A percentile compares a stretch with the other conserved stretches of the same genome.
phyloP scores from a whole-genome alignment of 2,329 filamentous ascomycete genomes.

The Aspergillus sergii region DNA sequence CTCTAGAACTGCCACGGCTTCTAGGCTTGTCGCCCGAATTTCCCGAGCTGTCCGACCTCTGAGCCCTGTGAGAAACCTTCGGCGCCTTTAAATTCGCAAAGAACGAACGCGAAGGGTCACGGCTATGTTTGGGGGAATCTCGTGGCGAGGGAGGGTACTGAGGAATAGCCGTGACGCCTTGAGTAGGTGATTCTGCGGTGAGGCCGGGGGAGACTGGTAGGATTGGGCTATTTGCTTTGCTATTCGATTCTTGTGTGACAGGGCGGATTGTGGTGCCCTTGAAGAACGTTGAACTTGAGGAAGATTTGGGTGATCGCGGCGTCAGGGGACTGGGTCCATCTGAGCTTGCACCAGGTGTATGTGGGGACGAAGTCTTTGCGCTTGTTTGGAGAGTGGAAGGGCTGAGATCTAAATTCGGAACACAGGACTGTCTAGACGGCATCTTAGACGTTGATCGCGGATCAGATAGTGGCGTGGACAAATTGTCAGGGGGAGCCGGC shows the following conservation, averaged over 20 bases:
- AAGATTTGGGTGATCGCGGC: slow-evolving; percentile 41
- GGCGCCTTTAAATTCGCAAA: slow-evolving; percentile 52
- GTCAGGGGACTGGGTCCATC: slow-evolving; percentile 39
- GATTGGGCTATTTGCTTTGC: slow-evolving; percentile 31
- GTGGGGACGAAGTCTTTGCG: slow-evolving; percentile 34
- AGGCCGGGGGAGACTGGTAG: slow-evolving; percentile 32
- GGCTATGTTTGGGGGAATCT: slow-evolving; percentile 43
- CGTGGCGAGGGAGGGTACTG: slow-evolving; percentile 48
- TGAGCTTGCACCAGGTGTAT: slow-evolving; percentile 39
- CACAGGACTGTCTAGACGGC: slow-evolving; percentile 39
- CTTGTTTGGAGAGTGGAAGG: slow-evolving; percentile 33
- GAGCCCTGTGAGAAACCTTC: slow-evolving; percentile 46
- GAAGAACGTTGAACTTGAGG: slow-evolving; percentile 39
- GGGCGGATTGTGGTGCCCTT: slow-evolving; percentile 45
- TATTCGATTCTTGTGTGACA: slow-evolving; percentile 40
- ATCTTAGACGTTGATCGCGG: slow-evolving; percentile 31
- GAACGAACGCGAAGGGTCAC: slow-evolving; percentile 50
- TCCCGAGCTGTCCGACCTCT: slow-evolving; percentile 43
- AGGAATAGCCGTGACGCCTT: slow-evolving; percentile 49
- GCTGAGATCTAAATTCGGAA: slow-evolving; percentile 43
- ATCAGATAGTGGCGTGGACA: slow-evolving; percentile 8
- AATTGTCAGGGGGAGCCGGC: slow-evolving; percentile 4
- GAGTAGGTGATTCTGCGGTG: slow-evolving; percentile 37
- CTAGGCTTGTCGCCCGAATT: slow-evolving; percentile 40
- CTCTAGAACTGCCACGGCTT: slow-evolving; percentile 49